phyloP scores from a whole-genome alignment of 495 filamentous ascomycete species.

The Penicillium salamii region DNA sequence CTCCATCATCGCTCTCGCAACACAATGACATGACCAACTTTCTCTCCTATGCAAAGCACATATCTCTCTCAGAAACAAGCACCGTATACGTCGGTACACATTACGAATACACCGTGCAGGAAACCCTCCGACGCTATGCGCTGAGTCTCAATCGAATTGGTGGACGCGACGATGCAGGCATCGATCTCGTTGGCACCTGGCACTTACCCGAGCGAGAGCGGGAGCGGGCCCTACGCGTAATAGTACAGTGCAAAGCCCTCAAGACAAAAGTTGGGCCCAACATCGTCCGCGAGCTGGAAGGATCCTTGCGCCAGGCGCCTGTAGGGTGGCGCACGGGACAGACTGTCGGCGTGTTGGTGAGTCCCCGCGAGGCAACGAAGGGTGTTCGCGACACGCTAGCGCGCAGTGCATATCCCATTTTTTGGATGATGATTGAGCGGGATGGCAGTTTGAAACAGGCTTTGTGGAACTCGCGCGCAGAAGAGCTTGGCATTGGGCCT shows the following conservation, averaged over 20 bases:
- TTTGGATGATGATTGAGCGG: conserved; percentile 50
- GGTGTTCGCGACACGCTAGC: conserved; percentile 66
- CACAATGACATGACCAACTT: conserved; percentile 69
- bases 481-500: conserved; percentile 59
- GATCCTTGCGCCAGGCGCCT: conserved; percentile 69
- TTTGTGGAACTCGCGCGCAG: conserved; percentile 51
- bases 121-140: conserved; percentile 56
- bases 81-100: conserved; percentile 48
- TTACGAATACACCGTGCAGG: conserved; percentile 72
- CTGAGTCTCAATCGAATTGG: conserved; percentile 73
- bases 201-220: conserved; percentile 47
- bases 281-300: conserved; percentile 80
- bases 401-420: conserved; percentile 63
- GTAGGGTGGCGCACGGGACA: conserved; percentile 59
- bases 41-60: conserved; percentile 62
- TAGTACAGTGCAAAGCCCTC: conserved; percentile 81
- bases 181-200: conserved; percentile 86
- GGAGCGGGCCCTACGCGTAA: conserved; percentile 52
- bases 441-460: conserved; percentile 37
- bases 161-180: conserved; percentile 70
- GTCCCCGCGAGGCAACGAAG: conserved; percentile 51
- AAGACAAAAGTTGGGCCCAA: conserved; percentile 57
- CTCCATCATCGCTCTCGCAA: conserved; percentile 44
- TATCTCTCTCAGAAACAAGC: conserved; percentile 30
- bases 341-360: conserved; percentile 63